These are phyloP conservation scores for Colletotrichum falcatum DNA, from an alignment of 2,329 filamentous ascomycete species.

Conservation along the genomic window DNA sequence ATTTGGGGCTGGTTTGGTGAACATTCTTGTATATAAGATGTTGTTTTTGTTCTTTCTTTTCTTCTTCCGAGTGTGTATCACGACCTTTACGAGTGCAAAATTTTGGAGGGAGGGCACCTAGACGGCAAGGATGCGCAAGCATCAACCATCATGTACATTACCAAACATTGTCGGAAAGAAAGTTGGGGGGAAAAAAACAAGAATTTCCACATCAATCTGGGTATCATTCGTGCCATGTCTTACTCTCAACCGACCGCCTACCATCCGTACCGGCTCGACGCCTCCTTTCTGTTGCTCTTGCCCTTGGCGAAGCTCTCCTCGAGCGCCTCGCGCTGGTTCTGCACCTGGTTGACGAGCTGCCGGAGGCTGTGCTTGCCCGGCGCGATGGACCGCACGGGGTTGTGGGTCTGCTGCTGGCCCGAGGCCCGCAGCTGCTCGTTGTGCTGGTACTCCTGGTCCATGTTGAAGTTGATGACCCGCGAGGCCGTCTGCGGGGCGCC, in stretches of 20 bases:
- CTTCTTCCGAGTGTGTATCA: neutral
- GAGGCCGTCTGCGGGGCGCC: constrained; percentile 59
- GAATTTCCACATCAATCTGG: constrained; percentile 14
- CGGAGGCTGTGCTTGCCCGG: constrained; percentile 91
- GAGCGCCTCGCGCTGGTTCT: constrained; percentile 84
- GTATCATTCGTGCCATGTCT: constrained; percentile 27
- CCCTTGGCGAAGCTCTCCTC: constrained; percentile 93
- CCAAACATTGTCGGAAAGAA: constrained; percentile 7
- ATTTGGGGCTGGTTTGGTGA: neutral
- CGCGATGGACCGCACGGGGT: constrained; percentile 84
- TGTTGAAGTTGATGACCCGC: constrained; percentile 89
- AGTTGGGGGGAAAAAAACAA: neutral
- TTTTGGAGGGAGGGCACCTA: constrained; percentile 11
- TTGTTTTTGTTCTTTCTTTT: constrained; percentile 6
- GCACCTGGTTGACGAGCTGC: constrained; percentile 86
- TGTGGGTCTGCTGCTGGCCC: constrained; percentile 79
- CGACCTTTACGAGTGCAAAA: constrained; percentile 25
- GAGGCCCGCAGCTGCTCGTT: constrained; percentile 82
- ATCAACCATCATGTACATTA: constrained; percentile 33
- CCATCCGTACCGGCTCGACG: constrained; percentile 88
- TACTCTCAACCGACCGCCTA: constrained; percentile 43
- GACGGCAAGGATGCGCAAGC: constrained; percentile 4
- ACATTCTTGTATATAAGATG: constrained; percentile 29
- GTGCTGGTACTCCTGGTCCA: constrained; percentile 85
- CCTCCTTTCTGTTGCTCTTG: constrained; percentile 82